Evolutionary conservation across 2,329 filamentous ascomycete species (phyloP), one percentile per base, ranked within the genome.

Genomic region (Pseudogymnoascus sp.): DNA sequence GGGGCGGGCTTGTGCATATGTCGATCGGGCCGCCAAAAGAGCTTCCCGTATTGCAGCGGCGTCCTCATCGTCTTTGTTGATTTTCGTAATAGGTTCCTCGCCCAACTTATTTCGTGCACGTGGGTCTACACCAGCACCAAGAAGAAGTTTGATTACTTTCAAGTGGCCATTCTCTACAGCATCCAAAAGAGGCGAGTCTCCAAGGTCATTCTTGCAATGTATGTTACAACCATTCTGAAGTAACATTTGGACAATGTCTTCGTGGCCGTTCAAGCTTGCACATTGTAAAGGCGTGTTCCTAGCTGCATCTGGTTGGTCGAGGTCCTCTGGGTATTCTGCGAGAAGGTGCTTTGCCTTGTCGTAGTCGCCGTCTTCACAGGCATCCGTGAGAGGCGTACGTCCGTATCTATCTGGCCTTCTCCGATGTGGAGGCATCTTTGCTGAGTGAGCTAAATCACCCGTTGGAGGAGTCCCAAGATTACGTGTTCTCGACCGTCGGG

Each of bases 241-340:
- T 41, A 99, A 79, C 62, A 96, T 89, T 73, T 90, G 87, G 41
- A 98, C 95, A 64, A 98, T 93, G 63, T 95, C 85, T 34, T 88
- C 87, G 74, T 88, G 90, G 6, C 95, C 95, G 72, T 95, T 89
- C 65, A 99, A 82, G 34, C 93, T 87, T 36, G 95, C 93, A 68
- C 96, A 95, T 75, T 99, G 95, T 36, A 99, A 80, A 23, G 95
- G 95, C 0, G 93, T 96, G 72, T 98, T 98, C n/a, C 92, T 91
- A 13, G 95, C 95, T 73, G 96, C 96, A 73, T 99, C 95, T 23
- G 90, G 86, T 65, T 93, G 84, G 70, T 99, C 90, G 63, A 98
- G 77, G 75, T 98, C 92, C 67, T 96, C 90, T 0, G 92, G 92
- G 19, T 92, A 85, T 73, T 96, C 90, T 7, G 83, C 80, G 34